A percentile compares a stretch with the other conserved stretches of the same genome.
phyloP scores from a whole-genome alignment of 257 asterid species.

The Fraxinus pennsylvanica region DNA sequence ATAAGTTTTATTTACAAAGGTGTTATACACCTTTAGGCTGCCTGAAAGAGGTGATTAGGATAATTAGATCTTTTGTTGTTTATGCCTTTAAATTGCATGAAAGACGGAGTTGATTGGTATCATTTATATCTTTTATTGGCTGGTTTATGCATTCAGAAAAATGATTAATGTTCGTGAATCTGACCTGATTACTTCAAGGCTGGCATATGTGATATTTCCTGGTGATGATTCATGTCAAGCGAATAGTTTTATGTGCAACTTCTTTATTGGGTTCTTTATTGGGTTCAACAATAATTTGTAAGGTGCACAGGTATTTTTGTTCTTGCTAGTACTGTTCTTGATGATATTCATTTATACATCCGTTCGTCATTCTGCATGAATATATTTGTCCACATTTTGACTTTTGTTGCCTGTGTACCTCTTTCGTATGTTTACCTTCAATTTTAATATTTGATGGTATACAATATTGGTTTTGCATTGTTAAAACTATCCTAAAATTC shows the following conservation, averaged over 20 bases:
- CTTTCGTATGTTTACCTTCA: neutral
- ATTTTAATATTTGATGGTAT: neutral
- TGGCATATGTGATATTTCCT: neutral
- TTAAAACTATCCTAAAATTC: constrained; percentile 21
- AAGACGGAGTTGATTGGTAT: neutral
- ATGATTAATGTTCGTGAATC: neutral
- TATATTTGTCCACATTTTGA: neutral
- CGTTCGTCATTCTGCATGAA: too few relatives aligned
- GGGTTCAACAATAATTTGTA: neutral
- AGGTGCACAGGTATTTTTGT: neutral
- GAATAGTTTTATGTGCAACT: neutral
- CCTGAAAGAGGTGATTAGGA: neutral
- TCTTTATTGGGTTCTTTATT: neutral
- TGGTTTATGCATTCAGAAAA: neutral
- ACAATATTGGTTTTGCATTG: constrained; percentile 13
- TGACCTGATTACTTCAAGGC: neutral
- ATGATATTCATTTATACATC: neutral
- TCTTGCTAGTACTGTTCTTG: neutral
- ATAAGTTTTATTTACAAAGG: too few relatives aligned
- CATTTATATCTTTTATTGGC: neutral
- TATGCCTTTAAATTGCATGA: neutral
- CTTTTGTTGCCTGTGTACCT: neutral
- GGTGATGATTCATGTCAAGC: too few relatives aligned
- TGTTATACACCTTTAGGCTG: neutral
- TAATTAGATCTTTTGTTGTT: neutral